Evolutionary conservation across 139 green algal species (phyloP).

Genomic region (Auxenochlorella pyrenoidosa): DNA sequence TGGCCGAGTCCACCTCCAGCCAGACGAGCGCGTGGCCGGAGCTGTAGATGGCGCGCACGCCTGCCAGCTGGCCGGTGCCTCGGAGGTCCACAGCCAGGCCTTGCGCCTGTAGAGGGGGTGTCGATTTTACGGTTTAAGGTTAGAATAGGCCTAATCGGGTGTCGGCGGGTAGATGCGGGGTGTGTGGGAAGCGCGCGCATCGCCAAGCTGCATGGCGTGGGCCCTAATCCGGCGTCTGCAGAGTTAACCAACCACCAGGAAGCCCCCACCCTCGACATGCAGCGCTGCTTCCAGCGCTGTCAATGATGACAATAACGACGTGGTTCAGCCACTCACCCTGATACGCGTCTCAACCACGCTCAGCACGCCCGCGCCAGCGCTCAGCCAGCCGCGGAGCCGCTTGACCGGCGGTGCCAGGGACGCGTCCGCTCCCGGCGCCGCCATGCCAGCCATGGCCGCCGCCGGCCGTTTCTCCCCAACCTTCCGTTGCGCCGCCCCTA

Average conservation of each 20-base stretch:
- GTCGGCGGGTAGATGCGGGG: too few relatives aligned
- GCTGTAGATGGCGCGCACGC: conserved; percentile 28
- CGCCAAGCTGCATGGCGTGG: too few relatives aligned
- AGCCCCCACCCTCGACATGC: too few relatives aligned
- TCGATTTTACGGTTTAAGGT: too few relatives aligned
- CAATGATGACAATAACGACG: too few relatives aligned
- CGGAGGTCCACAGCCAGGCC: background rate
- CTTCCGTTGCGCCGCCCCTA: background rate
- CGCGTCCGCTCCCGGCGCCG: too few relatives aligned
- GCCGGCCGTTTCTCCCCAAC: background rate
- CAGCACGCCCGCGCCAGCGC: conserved; percentile 9
- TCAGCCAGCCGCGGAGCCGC: conserved; percentile 1
- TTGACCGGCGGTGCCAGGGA: background rate
- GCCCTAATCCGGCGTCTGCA: too few relatives aligned
- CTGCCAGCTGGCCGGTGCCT: conserved; percentile 15
- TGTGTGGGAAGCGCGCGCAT: too few relatives aligned
- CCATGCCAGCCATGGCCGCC: background rate
- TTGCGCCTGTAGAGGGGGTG: background rate
- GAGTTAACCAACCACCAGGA: too few relatives aligned
- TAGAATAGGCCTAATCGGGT: too few relatives aligned
- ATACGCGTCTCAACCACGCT: conserved; percentile 18
- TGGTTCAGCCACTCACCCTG: background rate
- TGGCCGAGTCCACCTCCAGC: conserved; percentile 30
- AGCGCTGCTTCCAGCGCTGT: too few relatives aligned
- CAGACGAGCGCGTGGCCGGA: conserved; percentile 13